Conservation (phyloP, 257 asterid genomes). For the Plantago major region DNA sequence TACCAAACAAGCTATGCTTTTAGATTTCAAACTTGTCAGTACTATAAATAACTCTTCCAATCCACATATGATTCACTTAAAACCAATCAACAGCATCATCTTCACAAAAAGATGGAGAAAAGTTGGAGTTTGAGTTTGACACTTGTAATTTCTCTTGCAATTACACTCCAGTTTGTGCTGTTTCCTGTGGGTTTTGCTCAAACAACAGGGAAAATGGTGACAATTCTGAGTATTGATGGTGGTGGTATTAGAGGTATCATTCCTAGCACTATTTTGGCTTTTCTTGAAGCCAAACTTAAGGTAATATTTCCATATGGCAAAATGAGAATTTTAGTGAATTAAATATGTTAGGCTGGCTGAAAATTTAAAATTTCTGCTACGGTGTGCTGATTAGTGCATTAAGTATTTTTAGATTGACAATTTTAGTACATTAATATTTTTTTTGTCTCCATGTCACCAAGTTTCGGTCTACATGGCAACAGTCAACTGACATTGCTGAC, state of each 20-base stretch:
- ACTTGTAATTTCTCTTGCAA: background rate
- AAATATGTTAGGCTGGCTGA: too few relatives aligned
- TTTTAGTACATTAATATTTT: too few relatives aligned
- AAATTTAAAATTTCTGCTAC: too few relatives aligned
- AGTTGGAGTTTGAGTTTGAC: background rate
- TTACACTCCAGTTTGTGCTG: background rate
- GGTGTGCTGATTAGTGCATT: too few relatives aligned
- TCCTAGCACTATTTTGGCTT: constrained; percentile 44
- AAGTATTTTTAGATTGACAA: too few relatives aligned
- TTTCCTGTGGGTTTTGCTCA: background rate
- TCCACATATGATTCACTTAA: too few relatives aligned
- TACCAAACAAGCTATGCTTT: background rate
- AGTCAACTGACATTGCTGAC: too few relatives aligned
- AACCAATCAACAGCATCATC: too few relatives aligned
- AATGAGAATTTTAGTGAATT: too few relatives aligned
- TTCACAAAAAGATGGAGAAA: background rate
- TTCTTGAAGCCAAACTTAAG: constrained; percentile 64
- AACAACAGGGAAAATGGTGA: constrained; percentile 32
- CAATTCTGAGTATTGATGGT: constrained; percentile 58
- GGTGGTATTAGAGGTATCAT: constrained; percentile 62
- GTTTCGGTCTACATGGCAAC: too few relatives aligned
- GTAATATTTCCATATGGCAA: constrained; percentile 12
- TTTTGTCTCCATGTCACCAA: too few relatives aligned
- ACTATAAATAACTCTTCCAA: background rate
- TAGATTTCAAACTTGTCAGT: background rate